These are phyloP conservation scores for Carex sylvatica DNA, from an alignment of 202 grass and related monocot genomes.

Conservation along the genomic window DNA sequence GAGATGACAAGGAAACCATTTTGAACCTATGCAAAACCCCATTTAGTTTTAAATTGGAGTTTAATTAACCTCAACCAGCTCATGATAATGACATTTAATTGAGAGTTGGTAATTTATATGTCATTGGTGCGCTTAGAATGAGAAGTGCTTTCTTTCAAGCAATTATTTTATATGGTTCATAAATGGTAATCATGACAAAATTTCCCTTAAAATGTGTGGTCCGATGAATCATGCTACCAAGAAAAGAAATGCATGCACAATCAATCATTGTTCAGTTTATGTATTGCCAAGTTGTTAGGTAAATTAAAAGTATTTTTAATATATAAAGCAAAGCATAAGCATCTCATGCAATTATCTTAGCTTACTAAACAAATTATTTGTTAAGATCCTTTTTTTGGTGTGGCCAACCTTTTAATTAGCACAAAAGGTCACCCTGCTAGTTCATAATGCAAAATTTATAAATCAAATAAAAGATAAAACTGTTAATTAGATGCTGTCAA, in stretches of 20 bases:
- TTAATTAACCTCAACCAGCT: background rate
- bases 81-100: background rate
- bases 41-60: background rate
- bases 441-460: background rate
- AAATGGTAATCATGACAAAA: constrained; percentile 8
- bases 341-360: background rate
- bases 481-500: too few species aligned
- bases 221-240: background rate
- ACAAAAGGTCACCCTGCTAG: background rate
- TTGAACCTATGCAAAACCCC: background rate
- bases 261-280: background rate
- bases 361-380: background rate
- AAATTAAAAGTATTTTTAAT: background rate
- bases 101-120: background rate
- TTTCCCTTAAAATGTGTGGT: constrained; percentile 3
- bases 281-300: background rate
- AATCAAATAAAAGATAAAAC: too few species aligned
- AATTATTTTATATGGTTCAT: background rate
- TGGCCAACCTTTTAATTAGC: background rate
- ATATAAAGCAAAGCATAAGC: background rate
- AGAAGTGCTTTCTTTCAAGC: background rate
- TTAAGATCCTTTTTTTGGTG: background rate
- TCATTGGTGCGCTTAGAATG: background rate
- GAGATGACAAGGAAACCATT: background rate
- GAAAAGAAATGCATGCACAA: constrained; percentile 12